Evolutionary conservation across 1,139 yeast genomes (phyloP).

Genomic region (Yamadazyma sp.): DNA sequence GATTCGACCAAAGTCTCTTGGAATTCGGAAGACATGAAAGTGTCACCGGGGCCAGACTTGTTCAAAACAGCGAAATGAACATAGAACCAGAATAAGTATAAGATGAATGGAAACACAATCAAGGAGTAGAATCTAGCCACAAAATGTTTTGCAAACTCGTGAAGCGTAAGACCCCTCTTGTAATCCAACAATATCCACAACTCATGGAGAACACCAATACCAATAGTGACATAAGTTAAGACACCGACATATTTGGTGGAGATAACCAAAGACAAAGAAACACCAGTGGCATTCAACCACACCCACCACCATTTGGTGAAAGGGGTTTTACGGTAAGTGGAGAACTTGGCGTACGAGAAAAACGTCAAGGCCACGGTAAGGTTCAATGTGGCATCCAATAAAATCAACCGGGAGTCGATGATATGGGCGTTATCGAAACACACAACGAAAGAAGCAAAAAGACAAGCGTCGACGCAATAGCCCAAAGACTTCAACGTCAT

Average conservation of each 20-base stretch:
- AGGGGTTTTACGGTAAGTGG: conserved; percentile 67
- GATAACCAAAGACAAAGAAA: conserved; percentile 83
- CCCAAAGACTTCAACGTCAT: conserved; percentile 81
- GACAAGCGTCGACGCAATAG: conserved; percentile 75
- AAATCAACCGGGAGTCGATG: conserved; percentile 83
- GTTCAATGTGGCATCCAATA: conserved; percentile 86
- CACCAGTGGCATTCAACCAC: conserved; percentile 84
- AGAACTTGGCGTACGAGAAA: conserved; percentile 75
- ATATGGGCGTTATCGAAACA: conserved; percentile 90
- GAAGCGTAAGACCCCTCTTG: conserved; percentile 64
- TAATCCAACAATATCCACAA: conserved; percentile 84
- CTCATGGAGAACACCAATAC: conserved; percentile 81
- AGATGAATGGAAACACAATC: conserved; percentile 74
- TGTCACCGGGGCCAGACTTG: conserved; percentile 94
- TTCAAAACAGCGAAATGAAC: conserved; percentile 80
- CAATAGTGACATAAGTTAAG: conserved; percentile 84
- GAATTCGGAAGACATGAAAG: conserved; percentile 89
- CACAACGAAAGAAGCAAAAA: conserved; percentile 76
- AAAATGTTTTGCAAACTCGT: conserved; percentile 65
- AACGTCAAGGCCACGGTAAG: conserved; percentile 79
- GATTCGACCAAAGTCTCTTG: conserved; percentile 90
- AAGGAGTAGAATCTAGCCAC: conserved; percentile 72
- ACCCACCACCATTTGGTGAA: conserved; percentile 77
- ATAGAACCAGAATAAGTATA: conserved; percentile 91
- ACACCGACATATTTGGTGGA: conserved; percentile 96